Conservation (phyloP, 805 yeast genomes). For the Zygosaccharomyces bailii region DNA sequence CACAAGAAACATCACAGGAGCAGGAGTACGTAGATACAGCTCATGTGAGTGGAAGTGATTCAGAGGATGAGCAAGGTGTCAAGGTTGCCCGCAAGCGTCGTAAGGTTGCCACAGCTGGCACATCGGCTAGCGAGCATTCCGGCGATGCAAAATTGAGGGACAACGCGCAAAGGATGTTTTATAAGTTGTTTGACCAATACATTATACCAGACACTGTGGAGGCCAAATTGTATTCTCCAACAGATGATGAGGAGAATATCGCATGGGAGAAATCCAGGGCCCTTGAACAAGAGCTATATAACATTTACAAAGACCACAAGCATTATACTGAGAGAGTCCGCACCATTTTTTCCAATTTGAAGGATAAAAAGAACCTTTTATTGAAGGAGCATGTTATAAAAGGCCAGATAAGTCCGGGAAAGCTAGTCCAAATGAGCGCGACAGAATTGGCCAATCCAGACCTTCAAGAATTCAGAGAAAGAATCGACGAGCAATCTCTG, state of each 20-base stretch:
- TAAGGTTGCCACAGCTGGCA: not conserved
- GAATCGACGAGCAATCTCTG: conserved; percentile 65
- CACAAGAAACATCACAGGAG: conserved; percentile 15
- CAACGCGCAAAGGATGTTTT: conserved; percentile 52
- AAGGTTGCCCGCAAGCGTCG: conserved; percentile 10
- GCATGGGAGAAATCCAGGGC: conserved; percentile 45
- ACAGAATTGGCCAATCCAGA: conserved; percentile 80
- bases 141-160: conserved; percentile 39
- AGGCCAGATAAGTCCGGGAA: conserved; percentile 50
- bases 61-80: conserved; percentile 4
- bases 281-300: conserved; percentile 50
- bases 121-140: not conserved
- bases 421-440: conserved; percentile 60
- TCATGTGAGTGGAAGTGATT: conserved; percentile 1
- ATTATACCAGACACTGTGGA: conserved; percentile 32
- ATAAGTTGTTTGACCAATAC: conserved; percentile 41
- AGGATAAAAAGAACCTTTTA: conserved; percentile 51
- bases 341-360: conserved; percentile 57
- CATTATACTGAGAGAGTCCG: conserved; percentile 66
- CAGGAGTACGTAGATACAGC: conserved; percentile 11
- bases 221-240: conserved; percentile 19
- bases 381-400: conserved; percentile 57
- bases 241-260: conserved; percentile 33
- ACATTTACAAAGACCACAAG: conserved; percentile 35
- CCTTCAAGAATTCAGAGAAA: conserved; percentile 63